Conservation (phyloP, 2,329 filamentous ascomycete genomes). For the Colletotrichum sp. region DNA sequence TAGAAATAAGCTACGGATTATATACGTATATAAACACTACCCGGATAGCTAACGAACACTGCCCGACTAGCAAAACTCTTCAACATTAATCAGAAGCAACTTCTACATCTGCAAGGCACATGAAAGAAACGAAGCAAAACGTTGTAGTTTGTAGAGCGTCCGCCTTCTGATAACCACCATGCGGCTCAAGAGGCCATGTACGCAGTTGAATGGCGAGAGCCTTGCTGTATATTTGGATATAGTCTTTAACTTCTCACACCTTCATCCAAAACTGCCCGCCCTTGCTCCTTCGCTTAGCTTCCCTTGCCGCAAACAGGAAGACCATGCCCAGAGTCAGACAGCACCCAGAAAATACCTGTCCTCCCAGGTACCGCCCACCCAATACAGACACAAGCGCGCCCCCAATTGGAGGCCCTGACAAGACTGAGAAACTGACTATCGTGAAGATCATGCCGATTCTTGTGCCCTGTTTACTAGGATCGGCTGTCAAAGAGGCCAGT, state of each 20-base stretch:
- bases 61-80: not conserved
- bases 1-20: no score
- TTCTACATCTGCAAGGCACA: not conserved
- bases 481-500: slow-evolving; percentile 42
- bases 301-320: slow-evolving; percentile 16
- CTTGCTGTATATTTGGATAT: not conserved
- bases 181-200: not conserved
- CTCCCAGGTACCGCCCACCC: slow-evolving; percentile 23
- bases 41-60: no score
- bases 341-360: slow-evolving; percentile 23
- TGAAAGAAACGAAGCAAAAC: not conserved
- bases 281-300: slow-evolving; percentile 10
- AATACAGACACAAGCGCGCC: slow-evolving; percentile 32
- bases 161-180: not conserved
- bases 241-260: not conserved
- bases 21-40: no score
- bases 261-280: not conserved
- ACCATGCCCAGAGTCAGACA: slow-evolving; percentile 13
- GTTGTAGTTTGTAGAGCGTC: not conserved
- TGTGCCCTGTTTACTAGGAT: slow-evolving; percentile 45
- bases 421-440: slow-evolving; percentile 43
- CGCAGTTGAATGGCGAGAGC: not conserved
- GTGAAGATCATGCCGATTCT: slow-evolving; percentile 49
- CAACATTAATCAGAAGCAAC: not conserved
- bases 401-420: slow-evolving; percentile 43